Base-by-base conservation (phyloP, 805 yeast genomes). In the Metschnikowia noctiluminum region DNA sequence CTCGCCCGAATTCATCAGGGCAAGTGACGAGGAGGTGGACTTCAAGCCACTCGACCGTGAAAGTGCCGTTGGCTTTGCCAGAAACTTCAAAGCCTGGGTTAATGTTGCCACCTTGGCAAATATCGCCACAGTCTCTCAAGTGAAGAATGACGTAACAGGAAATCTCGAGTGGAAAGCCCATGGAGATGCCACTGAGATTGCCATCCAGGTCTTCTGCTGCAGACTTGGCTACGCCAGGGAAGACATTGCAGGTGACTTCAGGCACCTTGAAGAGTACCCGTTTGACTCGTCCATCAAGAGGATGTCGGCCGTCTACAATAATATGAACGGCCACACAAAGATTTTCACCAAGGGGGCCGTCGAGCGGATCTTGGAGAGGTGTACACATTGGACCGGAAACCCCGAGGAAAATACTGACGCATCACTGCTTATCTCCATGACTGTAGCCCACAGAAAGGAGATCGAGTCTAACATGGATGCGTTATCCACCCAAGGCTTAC, bases 91-190 rank as follows among this genome's bases (percentile, higher is more conserved):
- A 31, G 62, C 71, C 35, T 88, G 88, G 86, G 63, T 85, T 46
- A 60, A 66, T 27, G 71, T 85, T 40, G 88, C 95, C 2, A 78
- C 92, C 1, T 66, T 89, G 52, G 96, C 95, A 34, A 89, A 89
- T 58, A 81, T 88, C 59, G 91, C 96, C 3, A 73, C 74, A 9
- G 81, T 88, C n/a, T 78, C 75, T 53, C 69, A 76, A 55, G 68
- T 74, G 50, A 66, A 61, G 13, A 66, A 64, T 21, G 63, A 57
- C 35, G 73, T 70, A 16, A 76, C 76, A 27, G 63, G 66, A 2
- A 65, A 65, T 36, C 47, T 63, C 53, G 63, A 52, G 43, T 54
- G 57, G 57, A 52, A 54, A 28, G 56, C 54, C 8, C 57, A 54
- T 21, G 57, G 57, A 12, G 57, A 54, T 13, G 56, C 57, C 34